Base-by-base conservation (phyloP, 108 stramenopile genomes). In the Schizochytrium sp. region DNA sequence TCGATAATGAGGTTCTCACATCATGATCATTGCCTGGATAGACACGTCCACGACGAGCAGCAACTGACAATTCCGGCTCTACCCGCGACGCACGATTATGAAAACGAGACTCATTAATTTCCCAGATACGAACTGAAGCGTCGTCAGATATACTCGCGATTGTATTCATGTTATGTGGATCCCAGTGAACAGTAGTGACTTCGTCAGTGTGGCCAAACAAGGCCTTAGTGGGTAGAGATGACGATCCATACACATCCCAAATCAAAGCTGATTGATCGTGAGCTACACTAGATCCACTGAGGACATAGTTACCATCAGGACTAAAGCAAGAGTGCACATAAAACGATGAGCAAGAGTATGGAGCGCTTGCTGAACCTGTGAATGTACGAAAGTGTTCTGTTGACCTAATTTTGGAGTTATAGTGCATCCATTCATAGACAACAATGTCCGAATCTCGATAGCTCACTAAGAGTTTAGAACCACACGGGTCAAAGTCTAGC, bases 271-370 rank as follows among this genome's bases (percentile, higher is more conserved):
- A 44, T 8, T 69, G 42, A 7, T 69, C 64, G 47, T n/a, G n/a
- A 83, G 47, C 53, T 10, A n/a, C 76, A 13, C 76, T 53, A 55
- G 76, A 83, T 5, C 76, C 76, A 53, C 76, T 83, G 0, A 83
- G 50, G 15, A 83, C 40, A 2, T 55, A 83, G 13, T 83, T 55
- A 2, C 76, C 76, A 28, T 83, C 76, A 17, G 47, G 76, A 10
- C 50, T 55, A 3, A 83, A 83, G 47, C 76, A 83, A 2, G 53
- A 83, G 50, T 83, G 47, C 10, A 49, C 55, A 53, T 83, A 83
- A 40, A 83, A 83, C 76, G 76, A 83, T 10, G 76, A 55, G 76
- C 76, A 83, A 8, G 76, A n/a, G 76, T 83, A 83, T 53, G 50
- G 50, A 40, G 45, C 17, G 8, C 38, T n/a, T 7, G 12, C 64